Evolutionary conservation across 202 grass and related monocot species (phyloP), one percentile per base, ranked within the genome.

Genomic region (Elaeis oleifera): DNA sequence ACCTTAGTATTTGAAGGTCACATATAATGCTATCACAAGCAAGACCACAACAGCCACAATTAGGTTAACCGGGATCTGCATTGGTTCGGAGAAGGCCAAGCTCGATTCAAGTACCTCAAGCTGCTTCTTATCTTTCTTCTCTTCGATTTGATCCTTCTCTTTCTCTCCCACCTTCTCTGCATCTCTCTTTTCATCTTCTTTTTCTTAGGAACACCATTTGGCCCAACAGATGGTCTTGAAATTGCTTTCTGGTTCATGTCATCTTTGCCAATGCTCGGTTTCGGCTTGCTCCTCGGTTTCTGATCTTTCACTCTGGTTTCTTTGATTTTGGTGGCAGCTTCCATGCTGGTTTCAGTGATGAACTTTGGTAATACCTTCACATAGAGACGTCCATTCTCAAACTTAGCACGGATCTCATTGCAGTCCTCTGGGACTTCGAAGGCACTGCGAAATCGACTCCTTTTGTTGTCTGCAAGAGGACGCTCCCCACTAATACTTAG

Each of bases 401-500:
- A 53, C 44, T 68, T 80, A 0, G 84, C 78, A 55, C 50, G 62
- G 81, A 88, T 62, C 64, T 44, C 61, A 17, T 88, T 49, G 74
- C 71, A 88, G 49, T n/a, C 28, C 4, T 74, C 63, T 5, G 84
- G 72, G 16, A 88, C 64, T 6, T 68, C 39, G 36, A 85, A 55
- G 4, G 63, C 68, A 75, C 67, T 75, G 58, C 16, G 24, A 57
- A 94, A 94, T 4, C 71, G 78, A 50, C 49, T 67, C 78, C 84
- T 79, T 3, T 23, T 48, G 20, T 29, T 49, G 51, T 60, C 60
- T 14, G 31, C 56, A 3, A 79, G 1, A 14, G 56, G 79, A 15
- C 69, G 68, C 64, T 88, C 69, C 16, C 84, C 89, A 53, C 55
- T 65, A 21, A 80, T 76, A 3, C 71, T 78, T 5, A 90, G 25